These are phyloP conservation scores for Rhodotorula sp. DNA, from an alignment of 1,284 basidiomycete species.

Conservation along the genomic window DNA sequence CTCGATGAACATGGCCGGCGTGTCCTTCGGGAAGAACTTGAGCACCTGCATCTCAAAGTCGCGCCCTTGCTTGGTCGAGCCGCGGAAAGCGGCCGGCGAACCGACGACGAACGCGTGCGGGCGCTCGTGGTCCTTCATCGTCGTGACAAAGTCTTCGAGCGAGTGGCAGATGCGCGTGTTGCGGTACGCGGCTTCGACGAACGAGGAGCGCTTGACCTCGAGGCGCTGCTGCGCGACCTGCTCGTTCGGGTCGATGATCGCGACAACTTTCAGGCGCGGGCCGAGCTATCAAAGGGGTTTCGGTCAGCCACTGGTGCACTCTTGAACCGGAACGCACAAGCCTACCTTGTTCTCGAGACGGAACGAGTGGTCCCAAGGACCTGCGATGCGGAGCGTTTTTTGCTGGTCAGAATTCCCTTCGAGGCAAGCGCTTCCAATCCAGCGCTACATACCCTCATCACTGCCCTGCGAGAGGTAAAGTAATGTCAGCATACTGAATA, in stretches of 20 bases:
- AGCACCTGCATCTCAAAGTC: slow-evolving; percentile 89
- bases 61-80: slow-evolving; percentile 69
- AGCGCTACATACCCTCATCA: slow-evolving; percentile 16
- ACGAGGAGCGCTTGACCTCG: slow-evolving; percentile 85
- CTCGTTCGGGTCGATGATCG: slow-evolving; percentile 84
- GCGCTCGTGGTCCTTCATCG: slow-evolving; percentile 57
- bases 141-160: slow-evolving; percentile 77
- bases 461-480: slow-evolving; percentile 7
- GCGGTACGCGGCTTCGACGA: slow-evolving; percentile 90
- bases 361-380: slow-evolving; percentile 90
- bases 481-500: no score
- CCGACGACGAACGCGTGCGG: slow-evolving; percentile 80
- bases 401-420: not conserved
- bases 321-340: no score
- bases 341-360: slow-evolving; percentile 80
- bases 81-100: slow-evolving; percentile 89
- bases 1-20: slow-evolving; percentile 44
- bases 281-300: slow-evolving; percentile 63
- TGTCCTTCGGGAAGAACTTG: slow-evolving; percentile 69
- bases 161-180: slow-evolving; percentile 84
- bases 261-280: slow-evolving; percentile 90
- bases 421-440: not conserved
- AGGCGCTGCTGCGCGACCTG: slow-evolving; percentile 79
- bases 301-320: no score
- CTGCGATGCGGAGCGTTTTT: slow-evolving; percentile 13